A percentile compares a stretch with the other conserved stretches of the same genome.
Evolutionary conservation across 495 filamentous ascomycete genomes (phyloP).

Genomic region (Cryomyces minteri): DNA sequence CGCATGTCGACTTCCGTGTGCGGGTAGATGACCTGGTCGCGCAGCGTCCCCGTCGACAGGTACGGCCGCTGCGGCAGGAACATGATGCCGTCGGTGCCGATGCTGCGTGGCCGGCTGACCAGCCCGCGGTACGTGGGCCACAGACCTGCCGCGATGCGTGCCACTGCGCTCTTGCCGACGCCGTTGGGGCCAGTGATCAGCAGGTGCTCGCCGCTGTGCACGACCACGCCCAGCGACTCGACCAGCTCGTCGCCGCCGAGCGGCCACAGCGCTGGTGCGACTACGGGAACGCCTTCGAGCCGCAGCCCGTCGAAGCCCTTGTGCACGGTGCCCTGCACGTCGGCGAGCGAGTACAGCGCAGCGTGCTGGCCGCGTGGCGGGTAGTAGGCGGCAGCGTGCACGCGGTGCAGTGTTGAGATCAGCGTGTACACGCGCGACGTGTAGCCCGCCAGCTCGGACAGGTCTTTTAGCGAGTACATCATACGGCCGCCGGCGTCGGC

Average conservation of each 20-base stretch:
- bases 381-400: slow-evolving; percentile 78
- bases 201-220: slow-evolving; percentile 79
- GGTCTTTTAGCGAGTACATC: slow-evolving; percentile 99
- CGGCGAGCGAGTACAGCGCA: slow-evolving; percentile 72
- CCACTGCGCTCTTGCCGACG: slow-evolving; percentile 79
- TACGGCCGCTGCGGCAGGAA: slow-evolving; percentile 93
- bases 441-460: slow-evolving; percentile 87
- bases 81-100: slow-evolving; percentile 87
- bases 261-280: slow-evolving; percentile 69
- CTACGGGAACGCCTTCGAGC: slow-evolving; percentile 82
- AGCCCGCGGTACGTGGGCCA: slow-evolving; percentile 94
- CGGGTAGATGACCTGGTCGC: slow-evolving; percentile 96
- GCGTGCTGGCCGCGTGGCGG: slow-evolving; percentile 45
- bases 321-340: slow-evolving; percentile 82
- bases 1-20: slow-evolving; percentile 91
- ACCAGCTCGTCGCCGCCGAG: slow-evolving; percentile 82
- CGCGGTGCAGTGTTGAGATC: slow-evolving; percentile 83
- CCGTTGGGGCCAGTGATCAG: slow-evolving; percentile 93
- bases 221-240: slow-evolving; percentile 68
- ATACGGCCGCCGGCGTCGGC: slow-evolving; percentile 93
- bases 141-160: slow-evolving; percentile 77
- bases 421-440: slow-evolving; percentile 92
- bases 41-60: slow-evolving; percentile 80
- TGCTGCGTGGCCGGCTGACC: slow-evolving; percentile 62
- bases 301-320: slow-evolving; percentile 89